Evolutionary conservation across 192 early-diverging fungal species (phyloP).

Genomic region (Spizellomyces punctatus): DNA sequence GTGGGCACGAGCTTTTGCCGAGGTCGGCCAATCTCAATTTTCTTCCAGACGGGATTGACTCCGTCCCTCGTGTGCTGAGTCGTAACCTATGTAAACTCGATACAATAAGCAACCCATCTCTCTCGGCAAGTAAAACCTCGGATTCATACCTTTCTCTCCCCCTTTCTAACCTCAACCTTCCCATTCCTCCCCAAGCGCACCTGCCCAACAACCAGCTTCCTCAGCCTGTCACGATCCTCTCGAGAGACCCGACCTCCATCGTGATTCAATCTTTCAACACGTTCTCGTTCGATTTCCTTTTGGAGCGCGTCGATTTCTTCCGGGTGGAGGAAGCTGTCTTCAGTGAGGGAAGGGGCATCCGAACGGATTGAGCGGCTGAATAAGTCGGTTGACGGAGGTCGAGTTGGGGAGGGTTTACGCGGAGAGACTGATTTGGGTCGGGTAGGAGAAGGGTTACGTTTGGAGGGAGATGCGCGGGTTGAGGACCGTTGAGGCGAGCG

Average conservation of each 20-base stretch:
- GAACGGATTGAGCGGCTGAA: not conserved
- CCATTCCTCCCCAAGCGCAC: not conserved
- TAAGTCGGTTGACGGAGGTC: conserved; percentile 2
- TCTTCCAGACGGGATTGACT: too few relatives aligned
- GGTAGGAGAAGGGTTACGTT: not conserved
- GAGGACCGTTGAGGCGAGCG: not conserved
- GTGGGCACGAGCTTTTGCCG: too few relatives aligned
- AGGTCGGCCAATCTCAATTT: too few relatives aligned
- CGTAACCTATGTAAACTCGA: too few relatives aligned
- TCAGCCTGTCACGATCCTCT: not conserved
- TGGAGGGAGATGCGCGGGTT: not conserved
- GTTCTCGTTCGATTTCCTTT: conserved; percentile 11
- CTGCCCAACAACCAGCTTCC: not conserved
- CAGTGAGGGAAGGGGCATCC: not conserved
- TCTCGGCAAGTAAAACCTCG: too few relatives aligned
- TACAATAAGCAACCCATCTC: too few relatives aligned
- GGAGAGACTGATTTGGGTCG: not conserved
- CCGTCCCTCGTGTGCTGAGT: too few relatives aligned
- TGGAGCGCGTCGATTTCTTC: conserved; percentile 19
- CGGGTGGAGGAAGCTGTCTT: conserved; percentile 28
- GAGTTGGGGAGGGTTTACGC: not conserved
- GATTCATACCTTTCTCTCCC: not conserved
- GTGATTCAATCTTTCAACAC: not conserved
- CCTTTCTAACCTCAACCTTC: not conserved
- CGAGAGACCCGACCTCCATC: not conserved